These are phyloP conservation scores for Suhomyces anneliseae DNA, from an alignment of 1,139 yeast species.

Conservation along the genomic window DNA sequence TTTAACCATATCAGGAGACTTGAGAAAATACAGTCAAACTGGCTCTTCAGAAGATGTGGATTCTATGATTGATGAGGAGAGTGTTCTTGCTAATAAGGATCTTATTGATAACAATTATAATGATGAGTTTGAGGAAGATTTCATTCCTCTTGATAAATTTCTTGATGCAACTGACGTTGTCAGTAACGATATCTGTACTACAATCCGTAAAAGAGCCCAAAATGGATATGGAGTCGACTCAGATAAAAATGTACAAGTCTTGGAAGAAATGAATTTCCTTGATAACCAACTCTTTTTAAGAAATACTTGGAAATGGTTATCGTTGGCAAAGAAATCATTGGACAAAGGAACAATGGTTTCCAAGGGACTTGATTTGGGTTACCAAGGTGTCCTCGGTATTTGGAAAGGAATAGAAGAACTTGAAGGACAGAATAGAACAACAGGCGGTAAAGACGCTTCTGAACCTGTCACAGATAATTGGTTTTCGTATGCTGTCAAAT, in stretches of 20 bases:
- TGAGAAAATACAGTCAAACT: conserved; percentile 21
- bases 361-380: conserved; percentile 74
- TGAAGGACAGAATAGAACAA: conserved; percentile 49
- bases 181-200: conserved; percentile 62
- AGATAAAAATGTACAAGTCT: conserved; percentile 57
- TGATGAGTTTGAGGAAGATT: conserved; percentile 28
- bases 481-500: conserved; percentile 45
- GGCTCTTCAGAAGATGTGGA: conserved; percentile 30
- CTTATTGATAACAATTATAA: conserved; percentile 16
- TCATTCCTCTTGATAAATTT: conserved; percentile 32
- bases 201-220: conserved; percentile 68
- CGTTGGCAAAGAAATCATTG: conserved; percentile 66
- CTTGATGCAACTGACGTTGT: conserved; percentile 42
- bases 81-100: conserved; percentile 17
- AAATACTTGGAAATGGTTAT: conserved; percentile 90
- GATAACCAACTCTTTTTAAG: conserved; percentile 61
- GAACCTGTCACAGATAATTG: conserved; percentile 41
- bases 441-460: conserved; percentile 21
- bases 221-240: conserved; percentile 76
- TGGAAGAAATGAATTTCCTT: conserved; percentile 53
- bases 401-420: conserved; percentile 82
- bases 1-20: conserved; percentile 17
- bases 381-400: conserved; percentile 83
- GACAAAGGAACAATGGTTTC: conserved; percentile 69
- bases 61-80: conserved; percentile 36